phyloP scores from a whole-genome alignment of 2,329 filamentous ascomycete genomes.

The Colletotrichum lindemuthianum region DNA sequence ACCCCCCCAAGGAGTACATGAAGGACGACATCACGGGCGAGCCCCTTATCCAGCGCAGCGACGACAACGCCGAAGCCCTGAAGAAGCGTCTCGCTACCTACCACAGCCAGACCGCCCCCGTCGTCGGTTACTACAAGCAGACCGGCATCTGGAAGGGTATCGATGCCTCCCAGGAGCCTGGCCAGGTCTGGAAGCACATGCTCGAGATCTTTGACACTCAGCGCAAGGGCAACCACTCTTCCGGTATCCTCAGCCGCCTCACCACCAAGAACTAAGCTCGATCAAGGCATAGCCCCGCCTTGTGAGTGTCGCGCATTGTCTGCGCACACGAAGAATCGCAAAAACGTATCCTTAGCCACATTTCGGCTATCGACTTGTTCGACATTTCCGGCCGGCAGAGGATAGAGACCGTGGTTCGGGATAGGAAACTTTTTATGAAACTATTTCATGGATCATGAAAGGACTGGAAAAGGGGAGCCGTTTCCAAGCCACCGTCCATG shows the following conservation, averaged over 20 bases:
- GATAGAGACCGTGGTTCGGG: conserved; percentile 20
- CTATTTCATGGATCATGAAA: conserved; percentile 35
- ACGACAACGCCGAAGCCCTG: conserved; percentile 95
- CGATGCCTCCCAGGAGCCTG: conserved; percentile 95
- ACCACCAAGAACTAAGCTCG: conserved; percentile 42
- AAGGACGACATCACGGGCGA: conserved; percentile 97
- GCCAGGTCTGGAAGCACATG: conserved; percentile 94
- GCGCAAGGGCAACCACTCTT: conserved; percentile 42
- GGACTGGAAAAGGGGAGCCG: conserved; percentile 18
- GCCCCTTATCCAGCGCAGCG: conserved; percentile 93
- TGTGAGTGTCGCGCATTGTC: neutral
- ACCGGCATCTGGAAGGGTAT: conserved; percentile 96
- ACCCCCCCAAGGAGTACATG: conserved; percentile 94
- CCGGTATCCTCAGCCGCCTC: conserved; percentile 53
- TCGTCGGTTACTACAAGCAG: conserved; percentile 96
- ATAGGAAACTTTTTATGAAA: conserved; percentile 30
- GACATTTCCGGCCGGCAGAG: conserved; percentile 14
- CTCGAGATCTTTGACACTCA: conserved; percentile 77
- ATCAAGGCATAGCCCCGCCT: neutral
- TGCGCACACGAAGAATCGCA: neutral
- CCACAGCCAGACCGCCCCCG: conserved; percentile 91
- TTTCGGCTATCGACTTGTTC: conserved; percentile 1
- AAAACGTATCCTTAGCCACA: conserved; percentile 2
- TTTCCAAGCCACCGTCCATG: conserved; percentile 13
- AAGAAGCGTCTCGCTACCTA: conserved; percentile 96